Conservation (phyloP, 2,329 filamentous ascomycete species). For the Lithohypha guttulata region DNA sequence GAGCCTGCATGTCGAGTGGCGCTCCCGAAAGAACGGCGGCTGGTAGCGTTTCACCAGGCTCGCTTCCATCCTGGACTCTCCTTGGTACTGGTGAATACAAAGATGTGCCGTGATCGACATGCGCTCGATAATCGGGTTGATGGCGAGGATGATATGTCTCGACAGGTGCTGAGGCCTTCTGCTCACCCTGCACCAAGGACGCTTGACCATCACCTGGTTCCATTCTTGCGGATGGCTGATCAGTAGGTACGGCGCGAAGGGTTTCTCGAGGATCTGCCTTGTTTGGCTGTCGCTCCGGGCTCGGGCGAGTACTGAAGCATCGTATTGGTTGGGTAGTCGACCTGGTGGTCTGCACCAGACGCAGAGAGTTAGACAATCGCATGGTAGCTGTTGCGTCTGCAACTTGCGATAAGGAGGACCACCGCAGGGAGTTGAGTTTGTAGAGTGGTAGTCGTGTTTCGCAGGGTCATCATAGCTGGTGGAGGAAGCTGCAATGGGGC, state of each 20-base stretch:
- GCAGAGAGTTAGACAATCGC: constrained; percentile 37
- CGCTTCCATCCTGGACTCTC: constrained; percentile 80
- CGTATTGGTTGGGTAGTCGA: constrained; percentile 26
- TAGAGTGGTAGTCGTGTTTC: no score
- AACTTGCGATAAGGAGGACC: not conserved
- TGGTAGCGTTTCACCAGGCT: constrained; percentile 61
- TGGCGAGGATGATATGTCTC: constrained; percentile 48
- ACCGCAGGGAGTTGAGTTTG: no score
- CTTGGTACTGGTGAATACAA: constrained; percentile 85
- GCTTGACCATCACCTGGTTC: constrained; percentile 30
- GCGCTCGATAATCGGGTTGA: constrained; percentile 69
- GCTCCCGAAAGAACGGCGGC: constrained; percentile 85
- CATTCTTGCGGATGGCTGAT: no score
- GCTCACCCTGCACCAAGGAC: constrained; percentile 33
- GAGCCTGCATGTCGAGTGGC: constrained; percentile 83
- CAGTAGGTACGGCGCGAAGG: constrained; percentile 26
- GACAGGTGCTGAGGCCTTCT: constrained; percentile 36
- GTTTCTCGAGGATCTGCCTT: constrained; percentile 32
- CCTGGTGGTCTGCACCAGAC: constrained; percentile 22
- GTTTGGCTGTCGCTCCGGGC: constrained; percentile 31
- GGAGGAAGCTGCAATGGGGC: no score
- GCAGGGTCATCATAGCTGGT: no score
- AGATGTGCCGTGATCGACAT: constrained; percentile 79
- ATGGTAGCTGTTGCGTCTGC: constrained; percentile 51
- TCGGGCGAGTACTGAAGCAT: constrained; percentile 43